phyloP scores from a whole-genome alignment of 306 rosid genomes.

The barrel medic (Medicago truncatula) region MtrunA17r5.0-ANR NC_053049.1:27836001-27836500 shows the following conservation, averaged over 20 bases:
- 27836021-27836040: neutral
- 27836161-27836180: conserved; percentile 7
- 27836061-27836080: neutral
- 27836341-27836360: neutral
- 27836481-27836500: no score
- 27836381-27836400: neutral
- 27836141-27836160: neutral
- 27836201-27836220: conserved; percentile 16
- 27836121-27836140: conserved; percentile 6
- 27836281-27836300: neutral
- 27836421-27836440: no score
- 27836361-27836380: conserved; percentile 14
- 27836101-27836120: conserved; percentile 10
- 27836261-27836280: neutral
- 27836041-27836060: neutral
- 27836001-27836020: conserved; percentile 53
- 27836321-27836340: neutral
- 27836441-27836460: no score
- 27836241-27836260: neutral
- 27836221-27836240: neutral
- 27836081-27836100: conserved; percentile 15
- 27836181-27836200: conserved; percentile 3
- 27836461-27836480: no score
- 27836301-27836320: neutral
- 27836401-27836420: no score